Evolutionary conservation across 371 early-diverging fungal species (phyloP), one percentile per base, ranked within the genome.

Genomic region (Mucor lusitanicus): DNA sequence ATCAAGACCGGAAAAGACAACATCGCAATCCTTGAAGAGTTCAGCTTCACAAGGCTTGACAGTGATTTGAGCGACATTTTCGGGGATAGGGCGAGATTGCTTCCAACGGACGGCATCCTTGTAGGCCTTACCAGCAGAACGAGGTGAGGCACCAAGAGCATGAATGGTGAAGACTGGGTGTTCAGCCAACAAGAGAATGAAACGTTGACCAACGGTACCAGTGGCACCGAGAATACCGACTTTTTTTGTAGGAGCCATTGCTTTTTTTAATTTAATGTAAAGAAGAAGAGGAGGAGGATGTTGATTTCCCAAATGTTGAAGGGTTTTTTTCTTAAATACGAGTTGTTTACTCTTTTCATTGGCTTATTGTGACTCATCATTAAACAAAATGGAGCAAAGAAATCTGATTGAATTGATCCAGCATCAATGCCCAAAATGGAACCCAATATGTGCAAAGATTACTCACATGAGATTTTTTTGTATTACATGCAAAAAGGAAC

Each of bases 181-280:
- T 60, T 85, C 76, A 8, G 90, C 87, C 57, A 98, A 88, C 56
- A 97, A 86, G 54, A 91, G 84, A 67, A 97, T 94, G 69, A 98
- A 97, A n/a, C 97, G 91, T 76, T 98, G 99, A 48, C 97, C 97
- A 23, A 98, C 99, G n/a, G 95, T 96, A 74, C 97, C 99, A 4
- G 97, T 98, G 39, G 97, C 97, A 71, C 98, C 98, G 61, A 98
- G 92, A 65, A 98, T 90, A 71, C 96, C 98, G 39, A 92, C 96
- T 75, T 88, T 91, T 64, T 83, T 81, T n/a, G 68, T 61, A 40
- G 65, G 59, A 53, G 72, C 60, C 73, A 72, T 72, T 23, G 17
- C 27, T 2, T n/a, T 21, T 44, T 13, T 30, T 17, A 40, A 40
- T 54, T n/a, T 56, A 54, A 56, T 3, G 9, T 35, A 91, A 72